A percentile compares a stretch with the other conserved stretches of the same genome.
phyloP scores from a whole-genome alignment of 2,329 filamentous ascomycete species.

The Phoma sp. region DNA sequence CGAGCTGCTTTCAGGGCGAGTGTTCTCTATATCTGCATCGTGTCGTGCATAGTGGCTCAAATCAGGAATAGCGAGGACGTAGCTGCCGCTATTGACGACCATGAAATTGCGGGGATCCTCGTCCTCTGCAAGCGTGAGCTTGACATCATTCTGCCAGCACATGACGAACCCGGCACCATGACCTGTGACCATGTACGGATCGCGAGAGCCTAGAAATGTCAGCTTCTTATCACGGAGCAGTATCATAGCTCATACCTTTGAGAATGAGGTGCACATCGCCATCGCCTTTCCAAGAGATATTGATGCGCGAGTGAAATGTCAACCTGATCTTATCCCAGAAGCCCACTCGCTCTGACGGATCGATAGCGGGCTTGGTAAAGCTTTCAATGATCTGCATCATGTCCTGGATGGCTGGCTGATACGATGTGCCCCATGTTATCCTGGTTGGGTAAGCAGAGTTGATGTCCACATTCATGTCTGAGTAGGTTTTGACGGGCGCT shows the following conservation, averaged over 20 bases:
- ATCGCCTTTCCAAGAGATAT: constrained; percentile 90
- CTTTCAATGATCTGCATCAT: constrained; percentile 99
- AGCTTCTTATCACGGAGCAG: constrained; percentile 4
- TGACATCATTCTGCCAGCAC: constrained; percentile 97
- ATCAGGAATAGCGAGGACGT: constrained; percentile 91
- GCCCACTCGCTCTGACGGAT: constrained; percentile 89
- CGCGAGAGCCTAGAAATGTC: constrained; percentile 66
- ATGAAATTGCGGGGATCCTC: constrained; percentile 93
- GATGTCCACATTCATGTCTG: constrained; percentile 88
- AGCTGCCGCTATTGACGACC: constrained; percentile 94
- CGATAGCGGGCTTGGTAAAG: constrained; percentile 93
- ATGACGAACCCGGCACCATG: constrained; percentile 95
- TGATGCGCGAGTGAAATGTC: constrained; percentile 89
- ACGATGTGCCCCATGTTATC: constrained; percentile 96
- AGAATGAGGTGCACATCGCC: constrained; percentile 93
- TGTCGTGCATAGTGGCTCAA: constrained; percentile 86
- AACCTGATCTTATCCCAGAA: constrained; percentile 99
- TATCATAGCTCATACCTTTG: constrained; percentile 66
- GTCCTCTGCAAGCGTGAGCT: constrained; percentile 81
- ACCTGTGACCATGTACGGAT: constrained; percentile 92
- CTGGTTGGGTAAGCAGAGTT: constrained; percentile 91
- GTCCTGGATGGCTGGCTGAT: constrained; percentile 96
- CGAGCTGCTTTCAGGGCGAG: constrained; percentile 60
- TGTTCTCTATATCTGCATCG: constrained; percentile 54
- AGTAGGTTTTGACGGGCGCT: constrained; percentile 94